Percentiles rank a stretch among this genome's conserved stretches.
Evolutionary conservation across 169 alveolate genomes (phyloP).

Genomic region (Babesia microti): DNA sequence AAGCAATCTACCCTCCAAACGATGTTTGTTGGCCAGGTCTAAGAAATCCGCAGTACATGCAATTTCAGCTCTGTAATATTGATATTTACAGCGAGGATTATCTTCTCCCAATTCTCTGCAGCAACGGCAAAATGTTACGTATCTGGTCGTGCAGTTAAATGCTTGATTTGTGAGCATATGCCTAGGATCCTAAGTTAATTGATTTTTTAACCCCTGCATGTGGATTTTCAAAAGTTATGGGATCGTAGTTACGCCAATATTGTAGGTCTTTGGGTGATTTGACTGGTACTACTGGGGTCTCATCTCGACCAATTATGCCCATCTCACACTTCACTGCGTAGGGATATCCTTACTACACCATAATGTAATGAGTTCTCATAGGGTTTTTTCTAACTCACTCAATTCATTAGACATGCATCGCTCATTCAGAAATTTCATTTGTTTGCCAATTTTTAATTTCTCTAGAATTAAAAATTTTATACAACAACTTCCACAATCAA

Average conservation of each 20-base stretch:
- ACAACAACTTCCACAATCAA: too few species aligned
- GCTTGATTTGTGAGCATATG: slow-evolving; percentile 47
- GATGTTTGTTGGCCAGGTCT: slow-evolving; percentile 39
- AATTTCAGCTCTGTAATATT: slow-evolving; percentile 59
- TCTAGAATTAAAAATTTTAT: too few species aligned
- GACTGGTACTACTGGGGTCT: too few species aligned
- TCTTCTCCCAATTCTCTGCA: slow-evolving; percentile 61
- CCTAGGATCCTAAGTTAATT: slow-evolving; percentile 52
- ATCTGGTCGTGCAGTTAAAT: slow-evolving; percentile 51
- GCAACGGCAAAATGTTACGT: slow-evolving; percentile 55
- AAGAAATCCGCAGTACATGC: slow-evolving; percentile 61
- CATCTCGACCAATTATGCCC: too few species aligned
- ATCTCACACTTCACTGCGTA: too few species aligned
- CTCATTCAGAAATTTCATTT: too few species aligned
- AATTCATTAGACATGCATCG: too few species aligned
- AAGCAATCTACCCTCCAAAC: slow-evolving; percentile 21
- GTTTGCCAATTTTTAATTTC: too few species aligned
- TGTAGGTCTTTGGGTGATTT: slow-evolving; percentile 53
- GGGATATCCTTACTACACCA: too few species aligned
- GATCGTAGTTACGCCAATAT: slow-evolving; percentile 48
- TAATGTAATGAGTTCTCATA: too few species aligned
- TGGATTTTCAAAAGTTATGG: slow-evolving; percentile 49
- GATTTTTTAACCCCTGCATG: slow-evolving; percentile 50
- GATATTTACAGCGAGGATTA: slow-evolving; percentile 66
- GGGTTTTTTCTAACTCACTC: too few species aligned